Percentiles rank a stretch among this genome's conserved stretches.
Conservation (phyloP, 2,329 filamentous ascomycete genomes). For the Exophiala bonariae region DNA sequence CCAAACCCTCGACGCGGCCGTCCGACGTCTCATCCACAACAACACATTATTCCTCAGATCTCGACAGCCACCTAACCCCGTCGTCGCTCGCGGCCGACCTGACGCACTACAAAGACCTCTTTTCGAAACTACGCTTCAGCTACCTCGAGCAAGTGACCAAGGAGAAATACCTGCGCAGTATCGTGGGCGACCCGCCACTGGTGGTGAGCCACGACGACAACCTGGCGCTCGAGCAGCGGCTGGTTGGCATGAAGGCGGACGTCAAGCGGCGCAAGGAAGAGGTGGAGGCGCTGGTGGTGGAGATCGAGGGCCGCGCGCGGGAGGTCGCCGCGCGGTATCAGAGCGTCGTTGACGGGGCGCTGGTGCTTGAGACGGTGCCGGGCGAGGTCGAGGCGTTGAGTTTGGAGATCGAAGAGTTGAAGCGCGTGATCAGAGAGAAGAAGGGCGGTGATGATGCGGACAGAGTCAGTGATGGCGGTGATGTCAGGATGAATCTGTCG, state of each 20-base stretch:
- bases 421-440: conserved; percentile 44
- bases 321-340: conserved; percentile 60
- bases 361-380: conserved; percentile 40
- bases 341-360: conserved; percentile 47
- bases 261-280: conserved; percentile 79
- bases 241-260: conserved; percentile 68
- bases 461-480: conserved; percentile 1
- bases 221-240: conserved; percentile 69
- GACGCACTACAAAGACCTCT: conserved; percentile 84
- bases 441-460: conserved; percentile 24
- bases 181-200: conserved; percentile 84
- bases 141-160: conserved; percentile 99
- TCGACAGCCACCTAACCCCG: conserved; percentile 60
- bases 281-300: conserved; percentile 69
- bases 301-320: conserved; percentile 69
- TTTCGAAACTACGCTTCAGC: conserved; percentile 92
- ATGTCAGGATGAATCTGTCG: conserved; percentile 22
- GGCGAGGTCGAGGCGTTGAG: conserved; percentile 43
- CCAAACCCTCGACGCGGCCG: conserved; percentile 39
- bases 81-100: conserved; percentile 80
- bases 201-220: conserved; percentile 85
- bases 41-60: conserved; percentile 61
- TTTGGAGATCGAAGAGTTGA: conserved; percentile 40
- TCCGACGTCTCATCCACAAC: conserved; percentile 57
- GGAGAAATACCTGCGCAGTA: conserved; percentile 92